Evolutionary conservation across 2,329 filamentous ascomycete genomes (phyloP).

Genomic region (Hymenoscyphus salicellus): DNA sequence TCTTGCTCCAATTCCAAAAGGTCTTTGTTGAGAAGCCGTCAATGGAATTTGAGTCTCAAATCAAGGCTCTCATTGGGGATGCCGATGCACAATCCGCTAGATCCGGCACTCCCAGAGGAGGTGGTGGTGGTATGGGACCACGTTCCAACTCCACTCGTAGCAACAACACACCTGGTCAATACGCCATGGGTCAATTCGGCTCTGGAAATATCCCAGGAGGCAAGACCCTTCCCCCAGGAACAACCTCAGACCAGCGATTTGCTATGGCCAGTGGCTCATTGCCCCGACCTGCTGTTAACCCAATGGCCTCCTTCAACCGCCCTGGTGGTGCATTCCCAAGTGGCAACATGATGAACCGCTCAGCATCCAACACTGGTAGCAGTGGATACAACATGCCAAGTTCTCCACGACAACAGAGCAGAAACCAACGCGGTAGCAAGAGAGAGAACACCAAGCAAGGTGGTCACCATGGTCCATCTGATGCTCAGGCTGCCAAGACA

Average conservation of each 20-base stretch:
- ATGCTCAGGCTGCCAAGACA: slow-evolving; percentile 71
- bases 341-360: slow-evolving; percentile 62
- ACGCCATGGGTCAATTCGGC: slow-evolving; percentile 70
- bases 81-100: slow-evolving; percentile 60
- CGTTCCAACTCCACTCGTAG: slow-evolving; percentile 52
- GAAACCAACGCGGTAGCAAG: slow-evolving; percentile 62
- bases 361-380: slow-evolving; percentile 54
- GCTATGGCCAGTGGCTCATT: slow-evolving; percentile 56
- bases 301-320: slow-evolving; percentile 60
- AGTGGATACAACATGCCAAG: slow-evolving; percentile 58
- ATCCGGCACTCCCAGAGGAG: slow-evolving; percentile 59
- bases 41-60: slow-evolving; percentile 84
- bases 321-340: slow-evolving; percentile 63
- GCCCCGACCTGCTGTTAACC: slow-evolving; percentile 49
- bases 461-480: slow-evolving; percentile 42
- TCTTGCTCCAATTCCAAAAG: slow-evolving; percentile 92
- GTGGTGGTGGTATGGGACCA: slow-evolving; percentile 46
- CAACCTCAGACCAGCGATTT: slow-evolving; percentile 76
- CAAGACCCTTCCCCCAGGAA: slow-evolving; percentile 67
- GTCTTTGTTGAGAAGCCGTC: slow-evolving; percentile 97
- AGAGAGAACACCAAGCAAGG: slow-evolving; percentile 54
- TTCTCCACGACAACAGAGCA: slow-evolving; percentile 65
- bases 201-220: slow-evolving; percentile 43
- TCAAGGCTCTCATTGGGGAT: slow-evolving; percentile 84
- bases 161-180: slow-evolving; percentile 49